Conservation (phyloP, 2,329 filamentous ascomycete genomes). For the Hirsutella minnesotensis region DNA sequence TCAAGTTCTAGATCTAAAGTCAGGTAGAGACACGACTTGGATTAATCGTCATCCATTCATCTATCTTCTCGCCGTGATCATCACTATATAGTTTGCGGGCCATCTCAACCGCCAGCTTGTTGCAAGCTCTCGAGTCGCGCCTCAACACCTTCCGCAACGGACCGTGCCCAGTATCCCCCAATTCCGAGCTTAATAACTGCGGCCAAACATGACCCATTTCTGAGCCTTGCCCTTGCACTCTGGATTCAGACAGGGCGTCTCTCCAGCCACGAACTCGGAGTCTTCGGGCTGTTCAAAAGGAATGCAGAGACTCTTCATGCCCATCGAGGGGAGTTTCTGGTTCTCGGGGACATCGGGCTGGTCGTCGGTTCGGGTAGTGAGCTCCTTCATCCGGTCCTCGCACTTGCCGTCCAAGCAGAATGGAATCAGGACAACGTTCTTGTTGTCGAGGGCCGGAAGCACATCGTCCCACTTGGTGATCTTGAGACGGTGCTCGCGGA, state of each 20-base stretch:
- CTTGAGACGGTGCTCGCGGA: slow-evolving; percentile 67
- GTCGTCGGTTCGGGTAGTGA: slow-evolving; percentile 66
- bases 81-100: neutral
- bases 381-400: slow-evolving; percentile 89
- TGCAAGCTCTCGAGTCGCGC: neutral
- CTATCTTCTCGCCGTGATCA: neutral
- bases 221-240: slow-evolving; percentile 67
- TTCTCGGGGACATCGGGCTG: slow-evolving; percentile 40
- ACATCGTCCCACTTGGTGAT: slow-evolving; percentile 87
- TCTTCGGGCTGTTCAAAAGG: slow-evolving; percentile 75
- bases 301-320: slow-evolving; percentile 62
- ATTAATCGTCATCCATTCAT: slow-evolving; percentile 2
- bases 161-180: too few relatives aligned
- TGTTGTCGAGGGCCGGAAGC: slow-evolving; percentile 75
- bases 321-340: slow-evolving; percentile 45
- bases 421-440: slow-evolving; percentile 87
- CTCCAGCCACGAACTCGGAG: slow-evolving; percentile 50
- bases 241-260: slow-evolving; percentile 87
- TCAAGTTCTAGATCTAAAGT: too few relatives aligned
- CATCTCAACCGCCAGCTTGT: neutral
- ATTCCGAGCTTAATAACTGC: slow-evolving; percentile 42
- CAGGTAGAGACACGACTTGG: slow-evolving; percentile 1
- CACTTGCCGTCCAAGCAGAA: slow-evolving; percentile 74
- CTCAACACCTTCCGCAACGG: neutral
- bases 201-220: slow-evolving; percentile 88